Percentiles rank a stretch among this genome's conserved stretches.
phyloP scores from a whole-genome alignment of 116 monocot genomes.

The Cymodocea nodosa region DNA sequence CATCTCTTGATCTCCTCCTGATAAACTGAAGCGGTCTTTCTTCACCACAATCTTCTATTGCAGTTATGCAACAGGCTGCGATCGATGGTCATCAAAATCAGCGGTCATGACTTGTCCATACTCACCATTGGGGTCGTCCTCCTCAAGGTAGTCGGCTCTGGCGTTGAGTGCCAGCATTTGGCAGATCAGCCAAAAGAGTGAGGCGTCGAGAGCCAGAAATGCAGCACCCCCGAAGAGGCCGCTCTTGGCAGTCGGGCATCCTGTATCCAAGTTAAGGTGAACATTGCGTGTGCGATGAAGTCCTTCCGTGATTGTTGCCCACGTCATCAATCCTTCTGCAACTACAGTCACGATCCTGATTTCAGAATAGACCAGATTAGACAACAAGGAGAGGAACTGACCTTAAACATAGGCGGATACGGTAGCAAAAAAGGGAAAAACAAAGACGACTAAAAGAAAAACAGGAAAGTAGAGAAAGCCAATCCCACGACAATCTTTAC shows the following conservation, averaged over 20 bases:
- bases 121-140: slow-evolving; percentile 45
- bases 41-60: neutral
- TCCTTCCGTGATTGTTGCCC: slow-evolving; percentile 60
- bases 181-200: slow-evolving; percentile 69
- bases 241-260: slow-evolving; percentile 73
- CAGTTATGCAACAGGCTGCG: neutral
- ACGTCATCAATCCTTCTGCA: slow-evolving; percentile 51
- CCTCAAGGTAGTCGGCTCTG: slow-evolving; percentile 55
- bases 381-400: neutral
- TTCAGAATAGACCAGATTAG: neutral
- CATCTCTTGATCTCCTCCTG: too few relatives aligned
- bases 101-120: slow-evolving; percentile 55
- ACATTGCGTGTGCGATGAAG: slow-evolving; percentile 29
- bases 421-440: neutral
- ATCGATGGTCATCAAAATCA: slow-evolving; percentile 20
- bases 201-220: slow-evolving; percentile 57
- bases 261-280: slow-evolving; percentile 24
- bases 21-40: too few relatives aligned
- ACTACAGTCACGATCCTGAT: slow-evolving; percentile 42
- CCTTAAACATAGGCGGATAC: neutral
- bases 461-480: too few relatives aligned
- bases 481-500: too few relatives aligned
- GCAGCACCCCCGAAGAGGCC: slow-evolving; percentile 77
- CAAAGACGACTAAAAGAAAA: too few relatives aligned
- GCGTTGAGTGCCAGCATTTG: slow-evolving; percentile 62